Evolutionary conservation across 2,329 filamentous ascomycete species (phyloP).

Genomic region (Phialophora tarda): DNA sequence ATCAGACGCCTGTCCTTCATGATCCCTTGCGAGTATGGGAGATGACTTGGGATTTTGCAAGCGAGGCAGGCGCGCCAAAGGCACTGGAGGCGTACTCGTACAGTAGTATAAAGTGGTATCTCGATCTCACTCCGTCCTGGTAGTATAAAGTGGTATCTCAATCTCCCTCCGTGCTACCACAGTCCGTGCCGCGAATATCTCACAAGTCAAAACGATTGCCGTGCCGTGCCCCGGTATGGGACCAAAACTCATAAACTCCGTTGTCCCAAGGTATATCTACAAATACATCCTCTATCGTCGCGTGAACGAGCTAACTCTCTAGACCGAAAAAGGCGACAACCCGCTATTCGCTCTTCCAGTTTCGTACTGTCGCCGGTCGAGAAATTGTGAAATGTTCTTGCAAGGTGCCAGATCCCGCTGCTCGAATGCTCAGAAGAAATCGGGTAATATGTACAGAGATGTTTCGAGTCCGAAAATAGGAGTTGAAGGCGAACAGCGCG

Average conservation of each 20-base stretch:
- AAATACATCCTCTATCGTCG: background rate
- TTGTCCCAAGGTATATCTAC: background rate
- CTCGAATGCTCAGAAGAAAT: background rate
- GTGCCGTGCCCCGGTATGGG: background rate
- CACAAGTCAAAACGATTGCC: background rate
- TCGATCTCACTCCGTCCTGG: too few species aligned
- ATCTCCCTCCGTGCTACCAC: background rate
- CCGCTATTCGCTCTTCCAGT: background rate
- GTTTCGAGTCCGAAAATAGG: background rate
- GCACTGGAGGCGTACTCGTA: too few species aligned
- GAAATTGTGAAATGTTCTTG: background rate
- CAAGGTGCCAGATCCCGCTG: background rate
- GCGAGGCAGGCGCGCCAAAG: too few species aligned
- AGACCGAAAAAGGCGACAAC: background rate
- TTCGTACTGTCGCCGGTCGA: background rate
- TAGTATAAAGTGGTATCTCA: too few species aligned
- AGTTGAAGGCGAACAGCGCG: background rate
- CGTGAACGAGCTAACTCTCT: background rate
- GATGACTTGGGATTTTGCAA: too few species aligned
- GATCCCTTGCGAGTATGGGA: too few species aligned
- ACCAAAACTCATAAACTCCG: background rate
- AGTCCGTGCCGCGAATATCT: background rate
- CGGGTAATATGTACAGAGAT: background rate
- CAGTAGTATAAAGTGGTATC: too few species aligned
- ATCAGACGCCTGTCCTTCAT: too few species aligned